Evolutionary conservation across 2,329 filamentous ascomycete species (phyloP), one percentile per base, ranked within the genome.

Genomic region (Mariannaea sp.): DNA sequence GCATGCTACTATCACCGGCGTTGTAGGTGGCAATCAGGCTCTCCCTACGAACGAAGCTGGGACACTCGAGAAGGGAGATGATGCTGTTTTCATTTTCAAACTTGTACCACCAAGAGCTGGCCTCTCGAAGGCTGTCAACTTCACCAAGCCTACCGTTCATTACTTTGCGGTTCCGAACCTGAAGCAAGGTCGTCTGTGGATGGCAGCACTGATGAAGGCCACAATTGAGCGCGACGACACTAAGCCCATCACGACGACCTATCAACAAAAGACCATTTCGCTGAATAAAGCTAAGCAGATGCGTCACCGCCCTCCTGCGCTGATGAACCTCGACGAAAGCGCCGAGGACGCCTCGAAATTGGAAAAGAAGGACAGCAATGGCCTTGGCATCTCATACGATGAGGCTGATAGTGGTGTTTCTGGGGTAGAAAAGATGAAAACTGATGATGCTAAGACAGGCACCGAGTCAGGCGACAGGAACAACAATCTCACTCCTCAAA

Each of bases 151-250:
- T 4, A 94, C 92, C 7, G 90, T 97, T 32, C 94, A 99, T 71
- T 97, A 97, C 72, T 99, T 99, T 71, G 94, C 95, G 5, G 92
- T 97, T 17, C 92, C 95, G 46, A 96, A 89, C 65, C 77, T 97
- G 53, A 86, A 90, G 65, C 85, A 94, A 68, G 94, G 94, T 13
- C 86, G 94, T 10, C 77, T 95, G 33, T 99, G 94, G 94, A 99
- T 99, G 94, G 94, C 92, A 4, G 94, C 94, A 5, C 77, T 99
- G 45, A 96, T 99, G 90, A 99, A 99, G 75, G 94, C 94, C 9
- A 99, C 94, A 1, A 99, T 99, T 65, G 93, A 97, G 69, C 88
- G 93, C 56, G 94, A 99, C 64, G 85, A 88, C 66, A 83, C 83
- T 4, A 83, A 88, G 56, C 84, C 88, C 8, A 87, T 96, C 55